These are phyloP conservation scores for Diaporthe ampelina DNA, from an alignment of 2,329 filamentous ascomycete species.

Conservation along the genomic window DNA sequence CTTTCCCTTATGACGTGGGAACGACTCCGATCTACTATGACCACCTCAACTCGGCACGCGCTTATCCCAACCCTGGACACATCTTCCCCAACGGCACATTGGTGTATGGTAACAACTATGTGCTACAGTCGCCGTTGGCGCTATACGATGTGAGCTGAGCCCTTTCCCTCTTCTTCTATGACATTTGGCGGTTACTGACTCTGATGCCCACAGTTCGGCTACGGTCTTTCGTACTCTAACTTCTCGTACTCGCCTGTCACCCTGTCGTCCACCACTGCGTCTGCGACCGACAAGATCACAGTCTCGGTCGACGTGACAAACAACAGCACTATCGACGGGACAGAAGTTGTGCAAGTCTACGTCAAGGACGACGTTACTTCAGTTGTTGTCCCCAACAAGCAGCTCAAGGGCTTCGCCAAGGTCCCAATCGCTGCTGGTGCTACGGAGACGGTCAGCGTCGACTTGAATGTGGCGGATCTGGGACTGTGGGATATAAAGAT, in stretches of 20 bases:
- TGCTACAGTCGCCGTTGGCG: slow-evolving; percentile 70
- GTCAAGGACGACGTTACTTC: slow-evolving; percentile 73
- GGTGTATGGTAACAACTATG: slow-evolving; percentile 75
- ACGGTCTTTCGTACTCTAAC: slow-evolving; percentile 74
- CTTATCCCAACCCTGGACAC: slow-evolving; percentile 65
- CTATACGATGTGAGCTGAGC: slow-evolving; percentile 61
- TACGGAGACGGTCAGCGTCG: slow-evolving; percentile 65
- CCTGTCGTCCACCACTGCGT: slow-evolving; percentile 63
- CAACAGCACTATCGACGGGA: slow-evolving; percentile 67
- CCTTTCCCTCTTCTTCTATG: neutral
- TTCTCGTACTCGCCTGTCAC: slow-evolving; percentile 71
- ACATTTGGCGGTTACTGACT: neutral
- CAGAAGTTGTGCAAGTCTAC: slow-evolving; percentile 79
- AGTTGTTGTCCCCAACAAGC: slow-evolving; percentile 74
- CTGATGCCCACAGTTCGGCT: slow-evolving; percentile 66
- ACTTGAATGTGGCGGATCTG: slow-evolving; percentile 68
- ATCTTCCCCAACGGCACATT: slow-evolving; percentile 71
- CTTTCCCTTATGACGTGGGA: slow-evolving; percentile 77
- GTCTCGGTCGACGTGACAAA: slow-evolving; percentile 75
- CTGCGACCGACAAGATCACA: slow-evolving; percentile 66
- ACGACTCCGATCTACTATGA: slow-evolving; percentile 80
- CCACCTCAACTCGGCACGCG: slow-evolving; percentile 76
- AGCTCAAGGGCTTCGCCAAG: slow-evolving; percentile 78
- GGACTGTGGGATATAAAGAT: slow-evolving; percentile 72
- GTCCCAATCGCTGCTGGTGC: slow-evolving; percentile 71